These are phyloP conservation scores for Alternaria alternata DNA, from an alignment of 2,329 filamentous ascomycete species.

Conservation along the genomic window DNA sequence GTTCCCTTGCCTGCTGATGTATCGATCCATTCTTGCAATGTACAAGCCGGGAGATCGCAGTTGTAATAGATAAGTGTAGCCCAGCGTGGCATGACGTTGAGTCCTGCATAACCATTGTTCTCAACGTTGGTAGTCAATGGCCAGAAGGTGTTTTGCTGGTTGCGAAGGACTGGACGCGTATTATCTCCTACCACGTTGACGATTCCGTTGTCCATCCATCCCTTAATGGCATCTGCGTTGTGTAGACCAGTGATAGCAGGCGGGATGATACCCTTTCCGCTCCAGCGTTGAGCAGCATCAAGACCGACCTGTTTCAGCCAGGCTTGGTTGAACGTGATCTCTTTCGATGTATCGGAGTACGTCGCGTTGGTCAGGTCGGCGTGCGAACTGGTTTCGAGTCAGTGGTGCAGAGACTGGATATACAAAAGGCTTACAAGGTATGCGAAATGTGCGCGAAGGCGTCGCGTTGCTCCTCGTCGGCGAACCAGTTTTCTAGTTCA, in stretches of 20 bases:
- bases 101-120: slow-evolving; percentile 63
- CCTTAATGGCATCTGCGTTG: slow-evolving; percentile 68
- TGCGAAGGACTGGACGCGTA: slow-evolving; percentile 64
- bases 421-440: slow-evolving; percentile 57
- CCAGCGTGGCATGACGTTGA: slow-evolving; percentile 67
- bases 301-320: slow-evolving; percentile 66
- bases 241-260: slow-evolving; percentile 70
- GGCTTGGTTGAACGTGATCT: slow-evolving; percentile 68
- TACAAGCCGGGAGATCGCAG: slow-evolving; percentile 66
- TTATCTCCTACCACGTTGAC: slow-evolving; percentile 70
- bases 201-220: slow-evolving; percentile 68
- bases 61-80: slow-evolving; percentile 71
- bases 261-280: slow-evolving; percentile 65
- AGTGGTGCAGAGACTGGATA: slow-evolving; percentile 1
- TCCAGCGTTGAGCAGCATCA: slow-evolving; percentile 58
- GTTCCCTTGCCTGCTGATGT: slow-evolving; percentile 64
- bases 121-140: slow-evolving; percentile 62
- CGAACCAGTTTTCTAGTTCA: slow-evolving; percentile 63
- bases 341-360: slow-evolving; percentile 63
- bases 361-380: slow-evolving; percentile 67
- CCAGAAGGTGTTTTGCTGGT: slow-evolving; percentile 62
- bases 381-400: slow-evolving; percentile 54
- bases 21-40: slow-evolving; percentile 66
- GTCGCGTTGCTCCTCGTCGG: slow-evolving; percentile 59
- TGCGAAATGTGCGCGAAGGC: slow-evolving; percentile 68